Evolutionary conservation across 78 protist species (phyloP), one percentile per base, ranked within the genome.

Genomic region (Tieghemostelium lacteum): DNA sequence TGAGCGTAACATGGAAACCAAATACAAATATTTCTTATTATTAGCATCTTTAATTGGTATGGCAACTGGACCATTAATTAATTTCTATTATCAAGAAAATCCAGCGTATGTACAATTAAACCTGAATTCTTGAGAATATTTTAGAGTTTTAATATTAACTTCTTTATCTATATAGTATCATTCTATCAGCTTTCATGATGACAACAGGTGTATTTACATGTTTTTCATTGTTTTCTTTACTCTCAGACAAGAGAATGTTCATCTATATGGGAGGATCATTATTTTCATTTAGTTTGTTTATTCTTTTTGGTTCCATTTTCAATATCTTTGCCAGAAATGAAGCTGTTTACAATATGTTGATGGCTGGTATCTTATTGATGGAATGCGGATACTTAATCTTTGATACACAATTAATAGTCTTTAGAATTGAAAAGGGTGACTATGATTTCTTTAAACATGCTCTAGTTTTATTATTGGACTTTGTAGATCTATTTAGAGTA

Each of bases 351-450:
- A 16, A 4, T 3, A 2, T 72, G 49, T 2, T 72, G 12, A 54
- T 37, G 7, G 40, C 24, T 1, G 28, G 42, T 26, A 17, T 19
- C 20, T 50, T 55, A 3, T 2, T 72, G 1, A 3, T 72, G 3
- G 6, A 49, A 33, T 17, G 19, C 12, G 78, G 31, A 26, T 72
- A 54, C 42, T 2, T 72, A 3, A 49, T 72, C 37, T 72, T 19
- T 72, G 78, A 72, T 34, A 72, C 78, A 12, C 78, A 72, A 54
- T 1, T 72, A 20, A 72, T 72, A 3, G 45, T 72, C 22, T 72
- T 54, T 22, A 50, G 78, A 36, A 72, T 72, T 72, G 78, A 72
- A 33, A 49, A 54, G 26, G 78, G 78, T 29, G 1, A 54, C 6
- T 16, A 55, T 1, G 78, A 72, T 55, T 16, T 49, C 5, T 4